phyloP scores from a whole-genome alignment of 768 basidiomycete species.

The Trametes meyenii region DNA sequence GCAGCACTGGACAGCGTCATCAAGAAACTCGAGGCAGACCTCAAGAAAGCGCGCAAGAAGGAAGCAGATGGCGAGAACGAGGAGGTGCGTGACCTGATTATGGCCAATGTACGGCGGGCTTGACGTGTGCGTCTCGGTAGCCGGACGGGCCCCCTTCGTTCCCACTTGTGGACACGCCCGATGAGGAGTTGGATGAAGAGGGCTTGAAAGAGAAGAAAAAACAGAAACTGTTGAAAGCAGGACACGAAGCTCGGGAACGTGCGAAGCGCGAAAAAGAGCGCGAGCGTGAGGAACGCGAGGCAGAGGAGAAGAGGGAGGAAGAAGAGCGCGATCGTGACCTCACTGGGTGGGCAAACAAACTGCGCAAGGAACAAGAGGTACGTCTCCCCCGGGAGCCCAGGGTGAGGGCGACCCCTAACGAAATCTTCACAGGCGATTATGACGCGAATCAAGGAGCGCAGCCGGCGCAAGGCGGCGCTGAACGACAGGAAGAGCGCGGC shows the following conservation, averaged over 20 bases:
- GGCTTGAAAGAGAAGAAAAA: conserved; percentile 92
- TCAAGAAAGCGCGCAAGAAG: conserved; percentile 81
- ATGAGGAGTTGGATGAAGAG: conserved; percentile 78
- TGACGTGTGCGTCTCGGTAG: not conserved
- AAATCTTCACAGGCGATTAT: conserved; percentile 62
- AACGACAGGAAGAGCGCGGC: conserved; percentile 93
- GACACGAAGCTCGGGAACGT: conserved; percentile 87
- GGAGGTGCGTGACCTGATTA: conserved; percentile 37
- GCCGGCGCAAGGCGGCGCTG: conserved; percentile 76
- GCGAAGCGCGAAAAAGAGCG: conserved; percentile 86
- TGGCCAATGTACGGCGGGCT: not conserved
- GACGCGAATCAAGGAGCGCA: conserved; percentile 82
- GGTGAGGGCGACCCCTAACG: not conserved
- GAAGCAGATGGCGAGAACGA: conserved; percentile 71
- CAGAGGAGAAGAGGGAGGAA: conserved; percentile 66
- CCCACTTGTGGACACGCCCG: conserved; percentile 34
- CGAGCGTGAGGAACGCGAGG: conserved; percentile 69
- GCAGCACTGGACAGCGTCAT: conserved; percentile 78
- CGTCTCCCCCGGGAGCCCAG: conserved; percentile 17
- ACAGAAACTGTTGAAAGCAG: conserved; percentile 91
- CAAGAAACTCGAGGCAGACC: conserved; percentile 80
- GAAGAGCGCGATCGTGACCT: conserved; percentile 76
- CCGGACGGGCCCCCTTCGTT: conserved; percentile 83
- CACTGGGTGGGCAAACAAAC: conserved; percentile 69
- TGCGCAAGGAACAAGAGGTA: conserved; percentile 84